Evolutionary conservation across 2,329 filamentous ascomycete species (phyloP).

Genomic region (Aspergillus costaricaensis): DNA sequence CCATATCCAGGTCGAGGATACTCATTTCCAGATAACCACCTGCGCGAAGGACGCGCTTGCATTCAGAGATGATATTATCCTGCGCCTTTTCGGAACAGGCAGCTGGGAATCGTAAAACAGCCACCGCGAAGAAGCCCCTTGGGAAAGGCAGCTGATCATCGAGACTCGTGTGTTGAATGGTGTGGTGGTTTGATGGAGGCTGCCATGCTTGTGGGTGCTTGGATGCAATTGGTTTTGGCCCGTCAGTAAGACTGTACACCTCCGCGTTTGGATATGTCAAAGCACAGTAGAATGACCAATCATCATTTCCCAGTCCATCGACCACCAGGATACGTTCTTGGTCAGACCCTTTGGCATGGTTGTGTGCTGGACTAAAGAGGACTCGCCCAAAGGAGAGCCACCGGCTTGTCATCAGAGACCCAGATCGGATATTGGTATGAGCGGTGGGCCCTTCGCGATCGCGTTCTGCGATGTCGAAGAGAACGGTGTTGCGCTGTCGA

Average conservation of each 20-base stretch:
- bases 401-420: conserved; percentile 53
- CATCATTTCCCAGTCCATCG: conserved; percentile 54
- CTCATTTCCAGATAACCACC: conserved; percentile 54
- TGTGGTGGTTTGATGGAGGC: conserved; percentile 46
- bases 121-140: conserved; percentile 49
- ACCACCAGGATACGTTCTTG: conserved; percentile 51
- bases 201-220: conserved; percentile 46
- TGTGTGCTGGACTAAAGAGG: conserved; percentile 53
- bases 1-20: conserved; percentile 52
- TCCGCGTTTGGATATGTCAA: conserved; percentile 50
- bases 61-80: conserved; percentile 50
- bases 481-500: conserved; percentile 36
- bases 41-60: conserved; percentile 51
- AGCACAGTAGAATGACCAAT: conserved; percentile 56
- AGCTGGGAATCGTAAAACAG: conserved; percentile 50
- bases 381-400: conserved; percentile 55
- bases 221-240: conserved; percentile 34
- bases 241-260: conserved; percentile 47
- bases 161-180: conserved; percentile 44
- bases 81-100: conserved; percentile 48
- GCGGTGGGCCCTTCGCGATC: conserved; percentile 44
- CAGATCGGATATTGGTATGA: conserved; percentile 51
- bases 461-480: conserved; percentile 45
- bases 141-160: conserved; percentile 49
- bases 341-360: conserved; percentile 43